Base-by-base conservation (phyloP, 108 stramenopile genomes). In the Cyclotella choctawhatcheeana region DNA sequence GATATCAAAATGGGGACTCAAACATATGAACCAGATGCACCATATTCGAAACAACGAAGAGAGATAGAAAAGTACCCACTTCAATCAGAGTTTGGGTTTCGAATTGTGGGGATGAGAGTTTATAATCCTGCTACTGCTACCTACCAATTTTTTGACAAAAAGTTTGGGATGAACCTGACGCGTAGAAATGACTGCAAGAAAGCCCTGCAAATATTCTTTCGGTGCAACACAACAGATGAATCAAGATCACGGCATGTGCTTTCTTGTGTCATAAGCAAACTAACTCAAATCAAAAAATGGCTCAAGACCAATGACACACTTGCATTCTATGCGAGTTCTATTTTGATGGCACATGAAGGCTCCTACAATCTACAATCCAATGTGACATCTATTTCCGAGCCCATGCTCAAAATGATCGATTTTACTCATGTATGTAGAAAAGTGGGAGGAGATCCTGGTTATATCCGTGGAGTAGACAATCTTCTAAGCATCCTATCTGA, bases 1-100 rank as follows among this genome's bases (percentile, higher is more conserved):
- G 94, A 96, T 67, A 54, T 96, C 33, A 96, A 96, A 78, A 90
- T 96, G 81, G 94, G 94, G 18, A 82, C 81, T 13, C 87, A 89
- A 74, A 83, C 92, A 0, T 96, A 81, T 52, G 94, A 96, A 64
- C 94, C 92, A 17, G 66, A 86, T 53, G 88, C 89, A 21, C 59
- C 86, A 5, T 22, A 59, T 14, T 84, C 86, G 25, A 96, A 96
- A 63, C 74, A 84, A 76, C 24, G 13, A n/a, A 54, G 82, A 30
- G 90, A 96, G 64, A 53, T 24, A 8, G 34, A 53, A 17, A 96
- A 96, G 70, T 96, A 96, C 77, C 81, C 88, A 26, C 70, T 86
- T 27, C 92, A 93, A 68, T 58, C 34, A 21, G 79, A 73, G 27
- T 86, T 89, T 70, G 94, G 94, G 6, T 93, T 96, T 70, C 87